These are phyloP conservation scores for Ganoderma boninense DNA, from an alignment of 1,284 basidiomycete species.

Conservation along the genomic window DNA sequence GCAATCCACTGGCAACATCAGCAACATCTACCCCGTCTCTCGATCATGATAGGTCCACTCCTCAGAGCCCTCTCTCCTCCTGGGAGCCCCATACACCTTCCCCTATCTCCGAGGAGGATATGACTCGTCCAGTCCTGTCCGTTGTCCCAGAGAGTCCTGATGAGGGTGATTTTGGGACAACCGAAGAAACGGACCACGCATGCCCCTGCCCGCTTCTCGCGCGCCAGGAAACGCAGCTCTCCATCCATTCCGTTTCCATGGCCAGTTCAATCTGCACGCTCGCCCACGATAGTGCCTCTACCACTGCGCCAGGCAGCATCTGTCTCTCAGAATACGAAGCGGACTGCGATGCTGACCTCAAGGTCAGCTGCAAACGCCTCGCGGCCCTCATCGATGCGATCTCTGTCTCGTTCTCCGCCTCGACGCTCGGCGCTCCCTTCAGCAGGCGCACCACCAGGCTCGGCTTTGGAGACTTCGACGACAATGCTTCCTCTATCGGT, in stretches of 20 bases:
- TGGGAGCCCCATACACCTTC: background rate
- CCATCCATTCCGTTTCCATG: background rate
- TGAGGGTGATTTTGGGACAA: background rate
- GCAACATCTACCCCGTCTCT: background rate
- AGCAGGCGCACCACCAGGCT: background rate
- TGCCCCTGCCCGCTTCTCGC: background rate
- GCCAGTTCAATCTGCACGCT: background rate
- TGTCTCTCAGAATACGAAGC: background rate
- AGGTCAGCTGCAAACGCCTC: background rate
- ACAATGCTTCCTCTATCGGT: background rate
- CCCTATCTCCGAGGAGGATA: background rate
- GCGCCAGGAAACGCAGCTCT: background rate
- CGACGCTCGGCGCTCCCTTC: background rate
- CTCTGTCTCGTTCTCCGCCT: slow-evolving; percentile 2
- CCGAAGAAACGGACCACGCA: background rate
- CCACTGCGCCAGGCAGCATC: background rate
- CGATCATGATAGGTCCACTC: background rate
- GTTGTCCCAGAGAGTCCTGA: background rate
- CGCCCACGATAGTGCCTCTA: background rate
- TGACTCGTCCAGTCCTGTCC: background rate
- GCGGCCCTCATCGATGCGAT: background rate
- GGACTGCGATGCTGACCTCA: background rate
- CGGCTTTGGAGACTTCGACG: background rate
- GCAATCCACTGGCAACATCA: background rate
- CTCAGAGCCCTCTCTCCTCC: background rate